These are phyloP conservation scores for Massariosphaeria phaeospora DNA, from an alignment of 495 filamentous ascomycete species.

Conservation along the genomic window DNA sequence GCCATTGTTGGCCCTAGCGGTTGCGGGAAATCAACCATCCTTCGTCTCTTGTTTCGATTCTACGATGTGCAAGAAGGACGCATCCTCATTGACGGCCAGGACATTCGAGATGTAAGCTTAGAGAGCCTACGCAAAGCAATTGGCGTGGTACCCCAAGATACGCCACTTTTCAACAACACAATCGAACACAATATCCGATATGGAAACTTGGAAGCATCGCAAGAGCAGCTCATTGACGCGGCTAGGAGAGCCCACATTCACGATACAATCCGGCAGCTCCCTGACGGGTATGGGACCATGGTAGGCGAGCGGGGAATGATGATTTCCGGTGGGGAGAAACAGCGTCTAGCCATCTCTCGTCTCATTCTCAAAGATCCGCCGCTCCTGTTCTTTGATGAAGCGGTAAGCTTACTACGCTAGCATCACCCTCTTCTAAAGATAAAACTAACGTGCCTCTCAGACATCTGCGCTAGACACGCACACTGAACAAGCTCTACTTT, in stretches of 20 bases:
- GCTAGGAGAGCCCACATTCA: conserved; percentile 80
- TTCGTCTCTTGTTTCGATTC: conserved; percentile 86
- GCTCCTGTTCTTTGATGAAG: conserved; percentile 94
- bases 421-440: background rate
- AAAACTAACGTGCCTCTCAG: conserved; percentile 35
- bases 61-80: conserved; percentile 86
- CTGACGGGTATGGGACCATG: conserved; percentile 83
- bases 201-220: conserved; percentile 74
- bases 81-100: conserved; percentile 89
- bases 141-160: conserved; percentile 96
- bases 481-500: conserved; percentile 85
- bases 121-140: conserved; percentile 81
- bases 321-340: conserved; percentile 94
- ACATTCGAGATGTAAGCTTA: conserved; percentile 74
- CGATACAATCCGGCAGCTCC: conserved; percentile 69
- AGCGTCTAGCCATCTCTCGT: conserved; percentile 80
- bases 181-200: conserved; percentile 95
- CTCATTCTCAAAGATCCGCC: conserved; percentile 88
- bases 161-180: conserved; percentile 91
- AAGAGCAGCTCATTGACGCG: conserved; percentile 66
- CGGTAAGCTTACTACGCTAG: conserved; percentile 48
- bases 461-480: conserved; percentile 94
- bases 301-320: conserved; percentile 97
- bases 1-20: conserved; percentile 93
- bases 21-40: conserved; percentile 91